Evolutionary conservation across 108 stramenopile genomes (phyloP).

Genomic region (Cylindrotheca closterium): DNA sequence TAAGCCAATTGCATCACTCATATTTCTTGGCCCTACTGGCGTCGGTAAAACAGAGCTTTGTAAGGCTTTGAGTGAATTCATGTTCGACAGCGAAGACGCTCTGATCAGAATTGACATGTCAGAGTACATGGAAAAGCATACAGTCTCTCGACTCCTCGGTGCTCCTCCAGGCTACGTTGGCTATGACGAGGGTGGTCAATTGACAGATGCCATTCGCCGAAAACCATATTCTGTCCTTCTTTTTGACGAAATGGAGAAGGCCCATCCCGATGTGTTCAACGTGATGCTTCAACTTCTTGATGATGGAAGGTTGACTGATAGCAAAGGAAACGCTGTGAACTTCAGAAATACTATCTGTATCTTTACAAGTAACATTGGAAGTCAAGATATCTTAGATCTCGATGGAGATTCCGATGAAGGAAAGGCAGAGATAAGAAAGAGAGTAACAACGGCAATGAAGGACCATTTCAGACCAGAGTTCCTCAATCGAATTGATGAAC

Average conservation of each 20-base stretch:
- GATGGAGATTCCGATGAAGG: slow-evolving; percentile 45
- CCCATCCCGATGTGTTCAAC: slow-evolving; percentile 97
- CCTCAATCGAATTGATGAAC: slow-evolving; percentile 96
- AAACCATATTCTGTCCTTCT: slow-evolving; percentile 95
- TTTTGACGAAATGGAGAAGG: slow-evolving; percentile 99
- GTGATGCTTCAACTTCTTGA: slow-evolving; percentile 96
- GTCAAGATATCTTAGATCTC: slow-evolving; percentile 85
- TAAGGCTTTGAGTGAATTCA: slow-evolving; percentile 89
- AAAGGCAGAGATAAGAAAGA: slow-evolving; percentile 62
- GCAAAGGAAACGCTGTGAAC: slow-evolving; percentile 93
- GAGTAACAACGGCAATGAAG: slow-evolving; percentile 76
- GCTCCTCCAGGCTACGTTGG: slow-evolving; percentile 98
- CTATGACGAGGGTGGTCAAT: slow-evolving; percentile 98
- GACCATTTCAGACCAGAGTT: slow-evolving; percentile 95
- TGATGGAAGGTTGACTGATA: slow-evolving; percentile 98
- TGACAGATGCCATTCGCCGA: slow-evolving; percentile 97
- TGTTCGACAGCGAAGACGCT: slow-evolving; percentile 91
- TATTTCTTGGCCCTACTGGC: slow-evolving; percentile 94
- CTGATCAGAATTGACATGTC: slow-evolving; percentile 97
- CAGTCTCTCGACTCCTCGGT: slow-evolving; percentile 91
- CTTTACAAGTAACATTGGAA: slow-evolving; percentile 97
- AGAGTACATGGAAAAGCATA: slow-evolving; percentile 96
- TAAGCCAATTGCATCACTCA: slow-evolving; percentile 89
- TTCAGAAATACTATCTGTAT: slow-evolving; percentile 96
- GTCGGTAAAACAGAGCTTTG: slow-evolving; percentile 90